Base-by-base conservation (phyloP, 176 grass and related monocot genomes). In the Avena insularis region DNA sequence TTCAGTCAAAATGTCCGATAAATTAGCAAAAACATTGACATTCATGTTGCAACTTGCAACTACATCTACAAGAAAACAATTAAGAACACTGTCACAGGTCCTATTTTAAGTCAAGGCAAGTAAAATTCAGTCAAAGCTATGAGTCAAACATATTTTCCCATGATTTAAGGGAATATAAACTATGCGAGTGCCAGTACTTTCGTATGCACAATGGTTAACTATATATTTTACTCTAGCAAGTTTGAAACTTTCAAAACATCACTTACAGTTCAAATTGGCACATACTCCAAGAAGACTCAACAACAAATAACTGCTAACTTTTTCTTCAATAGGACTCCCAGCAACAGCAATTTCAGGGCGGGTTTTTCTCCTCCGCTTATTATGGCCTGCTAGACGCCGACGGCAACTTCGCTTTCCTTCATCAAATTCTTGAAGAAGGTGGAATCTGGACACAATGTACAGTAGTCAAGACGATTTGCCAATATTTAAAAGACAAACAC, bases 401-500 rank as follows among this genome's bases (percentile, higher is more conserved):
- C 97, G 92, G 62, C 97, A 99, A 55, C 97, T 99, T 85, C 97
- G 84, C 84, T 97, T 99, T 65, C 92, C 97, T 86, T 99, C 97
- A 84, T 99, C 97, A 85, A 99, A 99, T 83, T 99, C 97, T 91
- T 97, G 85, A 62, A 99, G 87, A 84, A 89, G 85, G 80, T 99
- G 97, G 90, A 99, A 99, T 75, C 97, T 97, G 75, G 70, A 92
- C 49, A 92, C 57, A 31, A 88, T 54, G 46, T 76, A 75, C 2
- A 62, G 13, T 80, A 75, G 21, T 72, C 74, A 77, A 85, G 9
- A 91, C 12, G 15, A 61, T 31, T 77, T 70, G 20, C 53, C 20
- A 77, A 20, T 29, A 20, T 50, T 31, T 20, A 61, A 16, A 29
- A 16, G 5, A 11, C 40, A 33, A 29, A 77, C 31, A 62, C 7